Evolutionary conservation across 768 basidiomycete genomes (phyloP).

Genomic region (Strobilomyces echinocephalus): DNA sequence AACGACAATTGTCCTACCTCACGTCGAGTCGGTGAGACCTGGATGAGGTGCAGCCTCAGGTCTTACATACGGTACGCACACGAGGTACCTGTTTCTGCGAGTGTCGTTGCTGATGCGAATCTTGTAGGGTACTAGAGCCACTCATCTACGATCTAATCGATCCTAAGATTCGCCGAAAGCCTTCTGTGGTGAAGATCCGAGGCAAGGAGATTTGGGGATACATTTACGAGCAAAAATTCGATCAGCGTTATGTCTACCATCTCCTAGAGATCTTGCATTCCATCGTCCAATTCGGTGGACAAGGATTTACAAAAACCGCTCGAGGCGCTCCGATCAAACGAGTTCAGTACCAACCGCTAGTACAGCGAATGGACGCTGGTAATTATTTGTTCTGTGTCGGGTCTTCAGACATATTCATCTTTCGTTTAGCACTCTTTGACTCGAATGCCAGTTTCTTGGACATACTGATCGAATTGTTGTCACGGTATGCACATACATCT

Average conservation of each 20-base stretch:
- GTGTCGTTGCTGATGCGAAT: neutral
- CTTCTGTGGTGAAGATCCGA: constrained; percentile 47
- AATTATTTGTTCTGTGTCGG: constrained; percentile 14
- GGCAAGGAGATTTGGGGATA: constrained; percentile 66
- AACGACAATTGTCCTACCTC: constrained; percentile 69
- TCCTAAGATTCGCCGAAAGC: constrained; percentile 53
- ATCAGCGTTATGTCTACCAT: constrained; percentile 69
- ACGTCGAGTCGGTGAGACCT: constrained; percentile 84
- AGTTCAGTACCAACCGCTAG: constrained; percentile 58
- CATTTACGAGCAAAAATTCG: constrained; percentile 68
- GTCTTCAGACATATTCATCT: constrained; percentile 6
- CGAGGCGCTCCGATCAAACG: constrained; percentile 59
- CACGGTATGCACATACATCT: constrained; percentile 61
- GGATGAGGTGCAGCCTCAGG: constrained; percentile 93
- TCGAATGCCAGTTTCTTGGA: constrained; percentile 72
- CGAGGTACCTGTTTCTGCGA: neutral
- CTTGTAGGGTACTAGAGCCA: constrained; percentile 81
- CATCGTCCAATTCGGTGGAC: constrained; percentile 82
- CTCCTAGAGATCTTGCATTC: constrained; percentile 73
- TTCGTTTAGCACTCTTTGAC: constrained; percentile 33
- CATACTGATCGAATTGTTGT: constrained; percentile 63
- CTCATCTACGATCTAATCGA: constrained; percentile 74
- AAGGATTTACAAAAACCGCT: constrained; percentile 77
- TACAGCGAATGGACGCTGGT: constrained; percentile 61
- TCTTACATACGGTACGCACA: constrained; percentile 75